Evolutionary conservation across 1,284 basidiomycete genomes (phyloP).

Genomic region (Entoloma clypeatum): DNA sequence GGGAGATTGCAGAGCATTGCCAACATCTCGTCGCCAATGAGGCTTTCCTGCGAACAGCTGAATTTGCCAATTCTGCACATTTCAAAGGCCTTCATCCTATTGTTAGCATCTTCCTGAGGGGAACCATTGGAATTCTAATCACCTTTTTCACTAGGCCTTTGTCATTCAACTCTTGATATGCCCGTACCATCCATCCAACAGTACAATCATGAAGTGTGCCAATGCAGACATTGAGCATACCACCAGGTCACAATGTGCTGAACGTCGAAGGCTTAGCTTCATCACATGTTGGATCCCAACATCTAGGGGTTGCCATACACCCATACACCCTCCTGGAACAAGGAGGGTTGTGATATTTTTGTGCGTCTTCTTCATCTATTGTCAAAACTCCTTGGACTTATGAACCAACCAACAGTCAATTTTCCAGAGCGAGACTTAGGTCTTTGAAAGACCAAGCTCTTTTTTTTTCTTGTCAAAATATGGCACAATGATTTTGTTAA

Average conservation of each 20-base stretch:
- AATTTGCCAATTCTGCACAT: too few relatives aligned
- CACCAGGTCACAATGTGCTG: constrained; percentile 18
- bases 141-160: too few relatives aligned
- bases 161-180: too few relatives aligned
- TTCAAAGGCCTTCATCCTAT: too few relatives aligned
- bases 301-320: constrained; percentile 19
- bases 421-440: constrained; percentile 3
- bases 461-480: constrained; percentile 26
- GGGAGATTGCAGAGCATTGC: too few relatives aligned
- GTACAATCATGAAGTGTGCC: too few relatives aligned
- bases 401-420: constrained; percentile 22
- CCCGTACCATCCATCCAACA: too few relatives aligned
- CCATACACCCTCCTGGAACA: constrained; percentile 21
- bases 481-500: constrained; percentile 30
- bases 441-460: constrained; percentile 13
- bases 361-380: constrained; percentile 19
- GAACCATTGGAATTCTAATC: too few relatives aligned
- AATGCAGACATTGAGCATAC: too few relatives aligned
- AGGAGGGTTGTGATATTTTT: constrained; percentile 21
- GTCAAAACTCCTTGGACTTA: constrained; percentile 19
- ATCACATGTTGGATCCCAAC: constrained; percentile 20
- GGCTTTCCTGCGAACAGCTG: too few relatives aligned
- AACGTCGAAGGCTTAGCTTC: constrained; percentile 17
- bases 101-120: too few relatives aligned
- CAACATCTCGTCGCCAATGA: too few relatives aligned